These are phyloP conservation scores for Termitomyces sp. DNA, from an alignment of 768 basidiomycete species.

Conservation along the genomic window DNA sequence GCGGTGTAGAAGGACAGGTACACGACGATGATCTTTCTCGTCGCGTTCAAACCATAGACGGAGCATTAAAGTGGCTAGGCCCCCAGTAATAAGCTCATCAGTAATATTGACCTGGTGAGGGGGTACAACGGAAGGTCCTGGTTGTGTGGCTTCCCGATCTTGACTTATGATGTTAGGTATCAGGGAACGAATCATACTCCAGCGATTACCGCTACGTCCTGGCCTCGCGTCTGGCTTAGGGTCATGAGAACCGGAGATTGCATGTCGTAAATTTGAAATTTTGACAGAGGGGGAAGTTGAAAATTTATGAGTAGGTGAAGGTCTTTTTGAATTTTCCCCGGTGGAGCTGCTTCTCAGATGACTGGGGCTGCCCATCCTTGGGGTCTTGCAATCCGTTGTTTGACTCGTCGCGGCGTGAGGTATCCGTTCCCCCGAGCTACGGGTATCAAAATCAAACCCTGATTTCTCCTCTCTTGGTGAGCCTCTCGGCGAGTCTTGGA, in stretches of 20 bases:
- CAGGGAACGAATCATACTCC: slow-evolving; percentile 64
- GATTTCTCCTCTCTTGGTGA: slow-evolving; percentile 47
- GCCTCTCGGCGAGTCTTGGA: slow-evolving; percentile 48
- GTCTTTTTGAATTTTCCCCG: slow-evolving; percentile 1
- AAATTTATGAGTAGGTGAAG: slow-evolving; percentile 3
- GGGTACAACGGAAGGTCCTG: slow-evolving; percentile 47
- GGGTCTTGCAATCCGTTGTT: not conserved
- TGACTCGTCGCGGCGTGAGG: not conserved
- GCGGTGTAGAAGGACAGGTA: slow-evolving; percentile 77
- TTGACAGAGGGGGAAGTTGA: slow-evolving; percentile 14
- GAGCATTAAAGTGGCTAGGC: slow-evolving; percentile 75
- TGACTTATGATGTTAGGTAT: slow-evolving; percentile 51
- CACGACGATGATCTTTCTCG: slow-evolving; percentile 76
- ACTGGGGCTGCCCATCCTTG: not conserved
- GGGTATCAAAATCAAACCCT: slow-evolving; percentile 25
- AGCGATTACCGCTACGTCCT: slow-evolving; percentile 35
- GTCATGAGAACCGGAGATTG: slow-evolving; percentile 30
- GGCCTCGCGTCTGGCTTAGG: slow-evolving; percentile 20
- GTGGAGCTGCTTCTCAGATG: slow-evolving; percentile 9
- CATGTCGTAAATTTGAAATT: slow-evolving; percentile 17
- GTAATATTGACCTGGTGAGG: slow-evolving; percentile 66
- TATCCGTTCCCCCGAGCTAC: not conserved
- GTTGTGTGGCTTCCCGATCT: slow-evolving; percentile 23
- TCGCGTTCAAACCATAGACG: slow-evolving; percentile 86
- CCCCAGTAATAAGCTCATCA: slow-evolving; percentile 79